Base-by-base conservation (phyloP, 768 basidiomycete species). In the Artomyces pyxidatus region DNA sequence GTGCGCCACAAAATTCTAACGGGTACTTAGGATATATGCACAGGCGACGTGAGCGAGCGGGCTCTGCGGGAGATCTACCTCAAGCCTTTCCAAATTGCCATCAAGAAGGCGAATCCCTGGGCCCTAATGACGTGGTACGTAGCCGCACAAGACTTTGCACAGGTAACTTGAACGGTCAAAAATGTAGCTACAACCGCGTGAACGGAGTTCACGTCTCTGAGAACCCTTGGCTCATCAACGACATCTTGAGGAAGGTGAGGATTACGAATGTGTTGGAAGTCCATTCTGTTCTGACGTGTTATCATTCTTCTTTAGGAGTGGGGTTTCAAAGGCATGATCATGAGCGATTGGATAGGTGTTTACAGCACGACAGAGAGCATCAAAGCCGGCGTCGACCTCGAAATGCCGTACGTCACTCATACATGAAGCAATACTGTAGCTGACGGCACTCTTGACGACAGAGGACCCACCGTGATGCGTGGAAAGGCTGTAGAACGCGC, bases 51-150 rank as follows among this genome's bases (percentile, higher is more conserved):
- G 38, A 71, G 71, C 55, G 76, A 77, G 53, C 70, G 81, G n/a
- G 76, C 81, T 10, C 63, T 85, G 16, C 69, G 83, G 7, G 81
- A 84, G 61, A 74, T 85, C 43, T 83, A 85, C 61, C 68, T 83
- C 30, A 76, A 75, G 53, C 80, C 79, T 1, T 78, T 78, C 63
- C 74, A 78, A 66, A 72, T 83, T 39, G 81, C 81, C 2, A 71
- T 77, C 44, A 75, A 74, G 57, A 57, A 76, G n/a, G 58, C 77
- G 3, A 65, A 78, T 28, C 79, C 79, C 14, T 76, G 76, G 76
- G 76, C 79, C 5, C 62, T 76, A 45, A 81, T 82, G 78, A 74
- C 78, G 49, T 64, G 75, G 74, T 78, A 61, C 45, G 76, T 61
- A 1, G 16, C 28, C 17, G 25, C 8, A 35, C 2, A 21, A 6